Evolutionary conservation across 306 rosid genomes (phyloP), one percentile per base, ranked within the genome.

Genomic region (Acacia melanoxylon): DNA sequence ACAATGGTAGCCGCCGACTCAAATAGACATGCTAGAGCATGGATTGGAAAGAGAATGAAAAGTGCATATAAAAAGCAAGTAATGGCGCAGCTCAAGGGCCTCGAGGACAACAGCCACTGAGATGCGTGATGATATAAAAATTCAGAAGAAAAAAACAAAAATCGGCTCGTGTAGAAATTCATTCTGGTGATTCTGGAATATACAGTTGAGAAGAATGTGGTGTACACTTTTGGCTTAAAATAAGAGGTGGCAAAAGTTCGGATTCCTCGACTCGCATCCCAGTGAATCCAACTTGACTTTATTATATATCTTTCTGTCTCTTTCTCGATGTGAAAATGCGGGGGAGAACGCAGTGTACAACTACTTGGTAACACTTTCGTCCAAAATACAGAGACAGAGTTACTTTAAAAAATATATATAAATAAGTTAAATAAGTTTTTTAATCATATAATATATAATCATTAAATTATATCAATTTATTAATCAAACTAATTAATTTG

Each of bases 181-280:
- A 24, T 62, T 63, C 54, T 62, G 42, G 51, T 63, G 88, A 87
- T 85, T 83, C 76, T 82, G 71, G 90, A 82, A 87, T 87, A 82
- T 85, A 67, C 88, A 84, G 41, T 33, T 45, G 65, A 69, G 72
- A 81, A 66, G 71, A 72, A 54, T 31, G 72, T 74, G 84, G 31
- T 19, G 31, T 19, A 27, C 75, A 66, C 83, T 68, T 75, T 87
- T 81, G 48, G 44, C 31, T 29, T 15, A 31, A 56, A 79, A 78
- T 11, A 11, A 35, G 69, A 71, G 52, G 56, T 10, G 41, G 41
- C 31, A 79, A 87, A 84, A 87, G 86, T 40, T 78, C 29, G 69
- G 81, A 77, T 78, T 78, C 59, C 46, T 42, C 68, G 44, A 78
- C 74, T 78, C 79, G 49, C 10, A 54, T 62, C 84, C 52, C 52